Evolutionary conservation across 2,329 filamentous ascomycete species (phyloP), one percentile per base, ranked within the genome.

Genomic region (Paracorniculantispora psalliotae): DNA sequence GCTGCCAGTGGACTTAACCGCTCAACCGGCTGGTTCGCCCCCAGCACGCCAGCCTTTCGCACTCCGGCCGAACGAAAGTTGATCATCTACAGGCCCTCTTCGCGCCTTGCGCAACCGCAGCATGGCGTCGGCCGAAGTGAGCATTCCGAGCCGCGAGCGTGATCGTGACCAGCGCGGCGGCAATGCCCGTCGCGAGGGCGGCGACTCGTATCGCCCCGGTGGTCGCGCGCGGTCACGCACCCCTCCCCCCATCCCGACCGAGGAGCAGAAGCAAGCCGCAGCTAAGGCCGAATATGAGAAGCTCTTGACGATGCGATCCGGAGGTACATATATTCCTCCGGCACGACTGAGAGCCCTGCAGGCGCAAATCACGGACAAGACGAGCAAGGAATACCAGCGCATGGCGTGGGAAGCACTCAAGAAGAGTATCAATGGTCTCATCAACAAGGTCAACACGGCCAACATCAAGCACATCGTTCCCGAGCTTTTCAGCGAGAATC

Each of bases 351-450:
- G 92, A 66, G 93, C 93, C 41, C 83, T 99, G 62, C 94, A 99
- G 77, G 91, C 92, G 56, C 92, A 96, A 75, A 96, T 99, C 73
- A 97, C 92, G 62, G 94, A 99, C 77, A 96, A 96, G 80, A 87
- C 84, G 57, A 96, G 88, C 74, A 96, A 96, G 75, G 94, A 97
- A 76, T 97, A 96, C 71, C 94, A 97, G 81, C 90, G 94, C 67
- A 96, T 99, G 91, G 92, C 92, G 9, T 99, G 94, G 94, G 94
- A 99, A 75, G 93, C 93, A 13, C 79, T 99, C 69, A 99, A 99
- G 79, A 99, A 99, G 80, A 94, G 90, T 51, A 96, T 99, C 76
- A 97, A 99, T 71, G 94, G 94, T 67, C 78, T 99, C 64, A 96
- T 99, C 81, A 99, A 99, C 82, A 99, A 99, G 79, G 90, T 97